phyloP scores from a whole-genome alignment of 805 yeast genomes.

The Candida bentonensis region DNA sequence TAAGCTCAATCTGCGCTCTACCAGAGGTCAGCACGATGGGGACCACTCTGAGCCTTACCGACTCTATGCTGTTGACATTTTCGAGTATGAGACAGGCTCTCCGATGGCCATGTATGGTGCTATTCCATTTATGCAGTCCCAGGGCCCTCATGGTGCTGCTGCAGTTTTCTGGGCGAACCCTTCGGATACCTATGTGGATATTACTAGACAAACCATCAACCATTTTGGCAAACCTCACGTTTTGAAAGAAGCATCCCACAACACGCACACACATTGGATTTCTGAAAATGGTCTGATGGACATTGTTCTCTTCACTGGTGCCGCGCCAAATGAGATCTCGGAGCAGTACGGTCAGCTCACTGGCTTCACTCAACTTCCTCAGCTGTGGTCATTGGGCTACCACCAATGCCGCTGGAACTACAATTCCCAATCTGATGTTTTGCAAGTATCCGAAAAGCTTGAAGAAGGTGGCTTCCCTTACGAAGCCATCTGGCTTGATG shows the following conservation, averaged over 20 bases:
- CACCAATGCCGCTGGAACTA: conserved; percentile 98
- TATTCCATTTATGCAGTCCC: conserved; percentile 75
- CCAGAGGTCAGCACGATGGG: conserved; percentile 25
- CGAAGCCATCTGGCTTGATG: conserved; percentile 89
- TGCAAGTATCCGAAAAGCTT: conserved; percentile 54
- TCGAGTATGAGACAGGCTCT: conserved; percentile 78
- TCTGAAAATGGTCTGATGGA: conserved; percentile 83
- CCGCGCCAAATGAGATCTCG: conserved; percentile 40
- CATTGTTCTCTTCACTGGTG: conserved; percentile 51
- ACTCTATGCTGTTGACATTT: conserved; percentile 83
- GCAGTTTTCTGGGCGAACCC: conserved; percentile 88
- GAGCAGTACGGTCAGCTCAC: conserved; percentile 52
- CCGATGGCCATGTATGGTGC: conserved; percentile 90
- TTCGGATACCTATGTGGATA: conserved; percentile 85
- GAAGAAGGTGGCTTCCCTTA: conserved; percentile 67
- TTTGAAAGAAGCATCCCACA: not conserved
- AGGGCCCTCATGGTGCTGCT: conserved; percentile 38
- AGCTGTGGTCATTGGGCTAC: conserved; percentile 67
- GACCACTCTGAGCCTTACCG: conserved; percentile 59
- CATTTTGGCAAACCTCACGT: conserved; percentile 7
- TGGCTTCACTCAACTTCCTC: conserved; percentile 65
- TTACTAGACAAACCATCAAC: conserved; percentile 23
- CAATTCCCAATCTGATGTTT: conserved; percentile 72
- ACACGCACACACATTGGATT: conserved; percentile 70
- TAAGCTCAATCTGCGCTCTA: conserved; percentile 56